Evolutionary conservation across 371 early-diverging fungal genomes (phyloP).

Genomic region (Lichtheimia ramosa): DNA sequence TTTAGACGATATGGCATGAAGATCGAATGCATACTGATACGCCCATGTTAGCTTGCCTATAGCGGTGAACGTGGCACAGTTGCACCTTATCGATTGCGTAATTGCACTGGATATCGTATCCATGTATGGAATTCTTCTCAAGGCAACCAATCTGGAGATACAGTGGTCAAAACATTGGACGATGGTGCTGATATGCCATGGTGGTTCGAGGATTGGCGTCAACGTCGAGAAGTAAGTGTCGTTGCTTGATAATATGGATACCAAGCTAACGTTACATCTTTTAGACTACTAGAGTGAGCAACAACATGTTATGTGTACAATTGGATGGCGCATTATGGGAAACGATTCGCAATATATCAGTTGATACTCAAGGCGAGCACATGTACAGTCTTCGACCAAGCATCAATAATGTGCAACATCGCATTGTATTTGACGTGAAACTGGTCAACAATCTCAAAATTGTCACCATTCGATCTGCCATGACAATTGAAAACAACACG

Average conservation of each 20-base stretch:
- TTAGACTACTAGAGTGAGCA: constrained; percentile 31
- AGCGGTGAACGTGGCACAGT: constrained; percentile 46
- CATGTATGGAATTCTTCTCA: constrained; percentile 82
- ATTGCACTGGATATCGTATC: constrained; percentile 88
- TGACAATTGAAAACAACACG: constrained; percentile 83
- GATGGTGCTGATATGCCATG: constrained; percentile 83
- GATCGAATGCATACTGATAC: background rate
- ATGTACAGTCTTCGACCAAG: constrained; percentile 79
- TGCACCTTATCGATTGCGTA: constrained; percentile 83
- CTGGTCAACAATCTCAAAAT: constrained; percentile 86
- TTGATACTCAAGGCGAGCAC: constrained; percentile 86
- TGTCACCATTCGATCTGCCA: constrained; percentile 88
- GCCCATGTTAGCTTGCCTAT: constrained; percentile 21
- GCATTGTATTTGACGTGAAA: constrained; percentile 84
- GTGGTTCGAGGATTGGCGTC: constrained; percentile 96
- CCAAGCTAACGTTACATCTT: background rate
- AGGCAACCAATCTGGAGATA: constrained; percentile 45
- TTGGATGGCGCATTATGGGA: constrained; percentile 90
- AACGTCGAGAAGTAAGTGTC: constrained; percentile 74
- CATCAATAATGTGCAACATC: constrained; percentile 76
- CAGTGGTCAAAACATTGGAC: constrained; percentile 64
- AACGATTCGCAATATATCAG: constrained; percentile 79
- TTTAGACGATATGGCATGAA: background rate
- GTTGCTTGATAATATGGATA: background rate
- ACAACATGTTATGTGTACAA: constrained; percentile 82